Evolutionary conservation across 2,329 filamentous ascomycete genomes (phyloP).

Genomic region (Lizonia empirigonia): DNA sequence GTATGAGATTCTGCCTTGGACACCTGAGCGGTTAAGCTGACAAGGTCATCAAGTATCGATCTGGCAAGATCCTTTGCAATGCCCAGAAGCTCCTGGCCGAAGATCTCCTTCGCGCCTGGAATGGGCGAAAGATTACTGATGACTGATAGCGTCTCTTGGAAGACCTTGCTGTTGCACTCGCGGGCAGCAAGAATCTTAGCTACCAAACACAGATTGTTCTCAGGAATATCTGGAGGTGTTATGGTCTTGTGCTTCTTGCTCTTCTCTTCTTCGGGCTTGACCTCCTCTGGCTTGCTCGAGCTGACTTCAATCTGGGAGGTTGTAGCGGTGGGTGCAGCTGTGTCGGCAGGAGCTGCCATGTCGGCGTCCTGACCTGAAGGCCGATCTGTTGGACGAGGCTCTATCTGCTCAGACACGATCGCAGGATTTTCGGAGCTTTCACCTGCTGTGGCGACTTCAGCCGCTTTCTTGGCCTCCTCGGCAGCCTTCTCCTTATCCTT

Average conservation of each 20-base stretch:
- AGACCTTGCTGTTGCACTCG: slow-evolving; percentile 96
- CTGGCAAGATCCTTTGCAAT: slow-evolving; percentile 86
- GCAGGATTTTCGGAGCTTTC: slow-evolving; percentile 30
- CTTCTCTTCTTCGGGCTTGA: slow-evolving; percentile 34
- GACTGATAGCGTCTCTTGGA: slow-evolving; percentile 96
- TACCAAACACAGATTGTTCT: slow-evolving; percentile 89
- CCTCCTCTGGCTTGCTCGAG: slow-evolving; percentile 44
- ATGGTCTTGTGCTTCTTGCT: slow-evolving; percentile 66
- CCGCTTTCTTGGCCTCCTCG: slow-evolving; percentile 54
- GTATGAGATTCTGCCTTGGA: slow-evolving; percentile 85
- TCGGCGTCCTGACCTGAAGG: slow-evolving; percentile 31
- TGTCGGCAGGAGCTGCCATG: slow-evolving; percentile 51
- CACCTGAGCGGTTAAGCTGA: slow-evolving; percentile 84
- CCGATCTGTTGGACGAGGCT: slow-evolving; percentile 3
- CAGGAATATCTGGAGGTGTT: slow-evolving; percentile 82
- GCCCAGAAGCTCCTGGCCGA: slow-evolving; percentile 88
- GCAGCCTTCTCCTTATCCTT: slow-evolving; percentile 73
- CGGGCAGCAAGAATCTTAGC: slow-evolving; percentile 95
- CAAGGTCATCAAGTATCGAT: slow-evolving; percentile 82
- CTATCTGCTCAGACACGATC: slow-evolving; percentile 18
- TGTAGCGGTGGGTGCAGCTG: slow-evolving; percentile 7
- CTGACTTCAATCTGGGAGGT: slow-evolving; percentile 25
- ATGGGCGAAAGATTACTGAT: slow-evolving; percentile 97
- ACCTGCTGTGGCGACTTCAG: slow-evolving; percentile 10
- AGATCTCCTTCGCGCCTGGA: slow-evolving; percentile 84